Conservation (phyloP, 2,329 filamentous ascomycete genomes). For the Phialemonium atrogriseum region DNA sequence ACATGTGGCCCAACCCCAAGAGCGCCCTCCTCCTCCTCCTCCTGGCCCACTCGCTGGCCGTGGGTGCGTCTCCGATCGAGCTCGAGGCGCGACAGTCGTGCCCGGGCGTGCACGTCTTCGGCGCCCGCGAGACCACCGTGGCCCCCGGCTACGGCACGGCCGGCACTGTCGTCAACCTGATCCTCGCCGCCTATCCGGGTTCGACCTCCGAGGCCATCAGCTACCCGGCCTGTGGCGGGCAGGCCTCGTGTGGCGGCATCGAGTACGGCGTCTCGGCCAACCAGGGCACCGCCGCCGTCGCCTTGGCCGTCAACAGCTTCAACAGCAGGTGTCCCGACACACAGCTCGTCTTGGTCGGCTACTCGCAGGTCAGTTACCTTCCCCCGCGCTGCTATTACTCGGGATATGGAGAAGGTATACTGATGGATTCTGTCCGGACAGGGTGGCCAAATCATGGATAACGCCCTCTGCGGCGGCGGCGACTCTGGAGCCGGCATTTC, state of each 20-base stretch:
- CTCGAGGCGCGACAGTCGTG: constrained; percentile 44
- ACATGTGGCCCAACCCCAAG: constrained; percentile 3
- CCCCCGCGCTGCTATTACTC: constrained; percentile 1
- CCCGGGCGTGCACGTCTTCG: constrained; percentile 35
- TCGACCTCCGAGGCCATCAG: constrained; percentile 45
- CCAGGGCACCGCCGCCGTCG: constrained; percentile 50
- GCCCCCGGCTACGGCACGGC: constrained; percentile 43
- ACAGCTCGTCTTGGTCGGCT: constrained; percentile 52
- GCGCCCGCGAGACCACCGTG: constrained; percentile 39
- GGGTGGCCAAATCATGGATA: constrained; percentile 57
- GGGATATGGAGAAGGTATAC: background rate
- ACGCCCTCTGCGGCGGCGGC: constrained; percentile 51
- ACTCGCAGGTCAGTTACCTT: constrained; percentile 40
- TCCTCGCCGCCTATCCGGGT: constrained; percentile 37
- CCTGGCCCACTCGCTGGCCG: constrained; percentile 28
- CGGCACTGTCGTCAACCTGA: constrained; percentile 39
- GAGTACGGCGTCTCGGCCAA: constrained; percentile 51
- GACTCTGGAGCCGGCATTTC: constrained; percentile 23
- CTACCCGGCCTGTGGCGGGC: constrained; percentile 57
- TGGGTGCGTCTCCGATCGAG: constrained; percentile 47
- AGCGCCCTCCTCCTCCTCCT: constrained; percentile 16
- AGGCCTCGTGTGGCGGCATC: constrained; percentile 46
- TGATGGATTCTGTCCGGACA: constrained; percentile 20
- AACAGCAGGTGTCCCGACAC: constrained; percentile 47
- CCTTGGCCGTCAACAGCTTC: constrained; percentile 49